A percentile compares a stretch with the other conserved stretches of the same genome.
These are phyloP conservation scores for Penicillium argentinense DNA, from an alignment of 495 filamentous ascomycete species.

Conservation along the genomic window DNA sequence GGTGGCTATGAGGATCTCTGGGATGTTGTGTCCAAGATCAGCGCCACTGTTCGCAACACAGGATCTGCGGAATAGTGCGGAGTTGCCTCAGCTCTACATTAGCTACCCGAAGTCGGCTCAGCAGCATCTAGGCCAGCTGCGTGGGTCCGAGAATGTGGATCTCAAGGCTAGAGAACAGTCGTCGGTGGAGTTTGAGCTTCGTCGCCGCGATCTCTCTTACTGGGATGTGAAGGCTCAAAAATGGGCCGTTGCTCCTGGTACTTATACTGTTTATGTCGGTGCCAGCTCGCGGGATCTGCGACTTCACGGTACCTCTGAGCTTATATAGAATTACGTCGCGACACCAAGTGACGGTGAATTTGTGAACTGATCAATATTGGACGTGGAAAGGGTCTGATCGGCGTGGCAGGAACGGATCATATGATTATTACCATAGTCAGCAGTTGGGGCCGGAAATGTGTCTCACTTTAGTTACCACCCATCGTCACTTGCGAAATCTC, in stretches of 20 bases:
- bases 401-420: too few species aligned
- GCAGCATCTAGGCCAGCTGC: conserved; percentile 47
- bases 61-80: conserved; percentile 49
- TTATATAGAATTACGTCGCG: too few species aligned
- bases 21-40: conserved; percentile 51
- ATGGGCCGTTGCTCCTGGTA: conserved; percentile 61
- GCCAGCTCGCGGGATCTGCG: conserved; percentile 28
- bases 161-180: conserved; percentile 53
- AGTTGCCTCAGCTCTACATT: conserved; percentile 67
- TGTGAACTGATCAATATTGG: too few species aligned
- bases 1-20: conserved; percentile 59
- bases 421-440: too few species aligned
- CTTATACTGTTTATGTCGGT: conserved; percentile 27
- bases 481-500: too few species aligned
- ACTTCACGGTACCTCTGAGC: too few species aligned
- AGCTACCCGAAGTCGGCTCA: conserved; percentile 42
- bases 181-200: conserved; percentile 61
- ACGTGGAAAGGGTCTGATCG: too few species aligned
- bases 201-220: conserved; percentile 69
- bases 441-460: too few species aligned
- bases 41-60: conserved; percentile 54
- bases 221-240: conserved; percentile 72
- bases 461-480: too few species aligned
- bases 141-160: conserved; percentile 72
- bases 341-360: too few species aligned